Conservation (phyloP, 108 stramenopile genomes). For the Pseudonitzschia multistriata region DNA sequence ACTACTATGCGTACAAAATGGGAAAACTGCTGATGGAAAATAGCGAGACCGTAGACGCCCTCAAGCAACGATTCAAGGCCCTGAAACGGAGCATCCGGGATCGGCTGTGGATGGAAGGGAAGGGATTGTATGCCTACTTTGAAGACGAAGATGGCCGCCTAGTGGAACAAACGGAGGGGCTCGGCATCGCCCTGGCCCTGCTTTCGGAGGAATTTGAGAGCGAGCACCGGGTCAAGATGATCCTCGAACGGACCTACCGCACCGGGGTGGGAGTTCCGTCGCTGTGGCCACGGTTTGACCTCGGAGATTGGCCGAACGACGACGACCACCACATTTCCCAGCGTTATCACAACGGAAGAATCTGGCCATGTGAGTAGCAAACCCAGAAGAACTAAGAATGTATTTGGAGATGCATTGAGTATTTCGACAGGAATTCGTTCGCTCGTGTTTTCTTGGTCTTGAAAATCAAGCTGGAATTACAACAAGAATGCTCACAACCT, state of each 20-base stretch:
- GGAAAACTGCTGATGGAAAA: slow-evolving; percentile 28
- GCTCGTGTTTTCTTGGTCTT: background rate
- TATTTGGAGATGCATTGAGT: too few species aligned
- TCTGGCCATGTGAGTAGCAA: slow-evolving; percentile 33
- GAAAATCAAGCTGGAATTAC: background rate
- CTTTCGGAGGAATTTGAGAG: slow-evolving; percentile 22
- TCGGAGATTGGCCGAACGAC: background rate
- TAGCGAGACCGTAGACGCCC: background rate
- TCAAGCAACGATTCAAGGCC: slow-evolving; percentile 12
- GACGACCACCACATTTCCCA: slow-evolving; percentile 10
- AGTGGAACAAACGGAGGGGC: background rate
- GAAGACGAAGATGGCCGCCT: slow-evolving; percentile 28
- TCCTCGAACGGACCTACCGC: slow-evolving; percentile 20
- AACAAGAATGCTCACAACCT: background rate
- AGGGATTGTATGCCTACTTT: slow-evolving; percentile 28
- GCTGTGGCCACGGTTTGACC: slow-evolving; percentile 40
- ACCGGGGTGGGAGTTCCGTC: slow-evolving; percentile 32
- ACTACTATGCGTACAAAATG: slow-evolving; percentile 33
- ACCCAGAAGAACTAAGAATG: background rate
- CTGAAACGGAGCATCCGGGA: slow-evolving; percentile 21
- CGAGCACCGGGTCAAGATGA: slow-evolving; percentile 14
- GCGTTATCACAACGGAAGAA: slow-evolving; percentile 41
- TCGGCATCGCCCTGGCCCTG: slow-evolving; percentile 33
- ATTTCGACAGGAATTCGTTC: background rate
- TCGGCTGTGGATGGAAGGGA: slow-evolving; percentile 25